A percentile compares a stretch with the other conserved stretches of the same genome.
These are phyloP conservation scores for Acanthamoeba lenticulata DNA, from an alignment of 208 protist genomes.

Conservation along the genomic window DNA sequence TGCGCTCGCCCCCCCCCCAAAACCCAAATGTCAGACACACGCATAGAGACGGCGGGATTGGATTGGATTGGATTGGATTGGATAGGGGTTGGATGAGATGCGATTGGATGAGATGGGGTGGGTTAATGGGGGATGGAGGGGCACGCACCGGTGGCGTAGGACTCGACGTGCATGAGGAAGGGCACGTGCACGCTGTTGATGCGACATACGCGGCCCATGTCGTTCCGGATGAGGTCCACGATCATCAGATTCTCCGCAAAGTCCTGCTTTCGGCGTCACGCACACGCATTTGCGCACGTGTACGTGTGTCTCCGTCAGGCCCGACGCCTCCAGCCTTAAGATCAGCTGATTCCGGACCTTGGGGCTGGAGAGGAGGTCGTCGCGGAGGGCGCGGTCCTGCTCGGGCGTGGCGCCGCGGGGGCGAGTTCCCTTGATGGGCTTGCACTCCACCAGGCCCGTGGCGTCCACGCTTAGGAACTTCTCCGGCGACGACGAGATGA, in stretches of 20 bases:
- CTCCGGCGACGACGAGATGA: constrained; percentile 81
- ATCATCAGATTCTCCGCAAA: constrained; percentile 86
- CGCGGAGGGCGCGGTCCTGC: constrained; percentile 17
- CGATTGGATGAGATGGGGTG: not conserved
- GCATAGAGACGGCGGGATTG: too few species aligned
- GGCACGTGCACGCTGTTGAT: constrained; percentile 76
- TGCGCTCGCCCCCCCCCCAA: too few species aligned
- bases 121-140: not conserved
- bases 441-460: constrained; percentile 68
- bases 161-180: constrained; percentile 72
- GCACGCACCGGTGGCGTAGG: not conserved
- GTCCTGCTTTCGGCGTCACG: not conserved
- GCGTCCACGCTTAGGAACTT: constrained; percentile 8
- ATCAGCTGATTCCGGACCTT: constrained; percentile 60
- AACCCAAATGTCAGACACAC: too few species aligned
- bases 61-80: too few species aligned
- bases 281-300: too few species aligned
- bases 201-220: constrained; percentile 79
- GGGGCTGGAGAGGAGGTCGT: constrained; percentile 36
- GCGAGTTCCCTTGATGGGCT: constrained; percentile 83
- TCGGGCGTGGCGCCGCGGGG: constrained; percentile 24
- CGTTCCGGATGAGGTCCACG: constrained; percentile 84
- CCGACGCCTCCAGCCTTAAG: too few species aligned
- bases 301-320: too few species aligned
- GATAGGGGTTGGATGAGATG: too few species aligned